Conservation (phyloP, 495 filamentous ascomycete genomes). For the Neurospora discreta region DNA sequence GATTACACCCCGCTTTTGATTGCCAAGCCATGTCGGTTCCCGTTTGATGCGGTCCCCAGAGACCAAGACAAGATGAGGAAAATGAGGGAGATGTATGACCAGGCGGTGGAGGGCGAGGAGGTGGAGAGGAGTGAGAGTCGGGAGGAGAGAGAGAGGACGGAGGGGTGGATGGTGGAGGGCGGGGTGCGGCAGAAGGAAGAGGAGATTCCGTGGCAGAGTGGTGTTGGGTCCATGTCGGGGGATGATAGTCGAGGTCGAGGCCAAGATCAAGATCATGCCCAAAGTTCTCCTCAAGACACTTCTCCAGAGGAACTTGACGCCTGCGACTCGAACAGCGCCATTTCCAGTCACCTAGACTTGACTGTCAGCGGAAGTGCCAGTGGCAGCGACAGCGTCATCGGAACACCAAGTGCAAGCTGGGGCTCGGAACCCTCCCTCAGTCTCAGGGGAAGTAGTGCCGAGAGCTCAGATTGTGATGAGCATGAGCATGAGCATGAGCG, state of each 20-base stretch:
- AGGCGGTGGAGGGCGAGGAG: slow-evolving; percentile 18
- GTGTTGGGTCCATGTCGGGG: not conserved
- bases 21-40: slow-evolving; percentile 37
- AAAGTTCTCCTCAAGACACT: not conserved
- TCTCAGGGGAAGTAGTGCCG: not conserved
- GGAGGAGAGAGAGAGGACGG: not conserved
- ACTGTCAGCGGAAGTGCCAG: not conserved
- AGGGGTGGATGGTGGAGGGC: not conserved
- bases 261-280: not conserved
- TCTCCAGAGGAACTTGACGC: not conserved
- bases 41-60: slow-evolving; percentile 33
- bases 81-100: slow-evolving; percentile 27
- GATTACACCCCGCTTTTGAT: slow-evolving; percentile 44
- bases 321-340: not conserved
- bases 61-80: slow-evolving; percentile 16
- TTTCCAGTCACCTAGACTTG: not conserved
- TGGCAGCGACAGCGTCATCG: not conserved
- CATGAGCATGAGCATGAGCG: not conserved
- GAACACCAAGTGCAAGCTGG: not conserved
- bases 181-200: not conserved
- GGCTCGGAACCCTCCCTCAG: not conserved
- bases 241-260: not conserved
- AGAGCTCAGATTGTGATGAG: not conserved
- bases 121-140: slow-evolving; percentile 1
- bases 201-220: not conserved